Evolutionary conservation across 805 yeast species (phyloP).

Genomic region (Lachancea fermentati): DNA sequence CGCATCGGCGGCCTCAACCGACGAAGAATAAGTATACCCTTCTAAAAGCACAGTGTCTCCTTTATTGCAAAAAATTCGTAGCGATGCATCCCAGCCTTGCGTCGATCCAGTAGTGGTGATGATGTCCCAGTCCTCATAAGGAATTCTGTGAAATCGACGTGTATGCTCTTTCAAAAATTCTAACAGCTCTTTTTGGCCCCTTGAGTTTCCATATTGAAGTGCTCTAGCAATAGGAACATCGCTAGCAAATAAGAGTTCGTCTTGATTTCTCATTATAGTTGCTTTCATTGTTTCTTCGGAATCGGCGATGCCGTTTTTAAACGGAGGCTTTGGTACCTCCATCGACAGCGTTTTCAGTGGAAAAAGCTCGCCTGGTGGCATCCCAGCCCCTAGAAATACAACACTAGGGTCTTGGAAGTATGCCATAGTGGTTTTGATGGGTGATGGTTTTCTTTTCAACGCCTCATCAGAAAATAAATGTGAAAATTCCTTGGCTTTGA

Average conservation of each 20-base stretch:
- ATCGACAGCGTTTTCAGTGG: slow-evolving; percentile 64
- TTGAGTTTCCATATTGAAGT: slow-evolving; percentile 71
- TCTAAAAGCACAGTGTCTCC: slow-evolving; percentile 75
- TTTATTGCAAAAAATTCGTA: slow-evolving; percentile 62
- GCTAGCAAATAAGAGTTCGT: slow-evolving; percentile 4
- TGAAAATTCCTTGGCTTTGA: slow-evolving; percentile 43
- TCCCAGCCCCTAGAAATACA: slow-evolving; percentile 77
- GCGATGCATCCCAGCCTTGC: slow-evolving; percentile 69
- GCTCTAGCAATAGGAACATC: slow-evolving; percentile 63
- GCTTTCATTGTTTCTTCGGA: neutral
- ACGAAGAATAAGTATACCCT: slow-evolving; percentile 70
- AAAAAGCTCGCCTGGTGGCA: slow-evolving; percentile 71
- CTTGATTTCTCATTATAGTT: slow-evolving; percentile 22
- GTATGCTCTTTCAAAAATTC: slow-evolving; percentile 57
- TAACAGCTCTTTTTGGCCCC: slow-evolving; percentile 56
- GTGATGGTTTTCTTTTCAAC: slow-evolving; percentile 41
- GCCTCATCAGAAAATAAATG: slow-evolving; percentile 47
- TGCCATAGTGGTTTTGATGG: slow-evolving; percentile 64
- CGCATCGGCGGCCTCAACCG: slow-evolving; percentile 68
- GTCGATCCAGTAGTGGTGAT: slow-evolving; percentile 73
- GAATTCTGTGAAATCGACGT: slow-evolving; percentile 24
- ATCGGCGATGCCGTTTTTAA: slow-evolving; percentile 53
- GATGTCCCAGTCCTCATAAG: slow-evolving; percentile 60
- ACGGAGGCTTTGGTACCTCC: slow-evolving; percentile 56
- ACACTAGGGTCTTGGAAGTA: slow-evolving; percentile 56